phyloP scores from a whole-genome alignment of 805 yeast species.

The Vanderwaltozyma polyspora region DNA sequence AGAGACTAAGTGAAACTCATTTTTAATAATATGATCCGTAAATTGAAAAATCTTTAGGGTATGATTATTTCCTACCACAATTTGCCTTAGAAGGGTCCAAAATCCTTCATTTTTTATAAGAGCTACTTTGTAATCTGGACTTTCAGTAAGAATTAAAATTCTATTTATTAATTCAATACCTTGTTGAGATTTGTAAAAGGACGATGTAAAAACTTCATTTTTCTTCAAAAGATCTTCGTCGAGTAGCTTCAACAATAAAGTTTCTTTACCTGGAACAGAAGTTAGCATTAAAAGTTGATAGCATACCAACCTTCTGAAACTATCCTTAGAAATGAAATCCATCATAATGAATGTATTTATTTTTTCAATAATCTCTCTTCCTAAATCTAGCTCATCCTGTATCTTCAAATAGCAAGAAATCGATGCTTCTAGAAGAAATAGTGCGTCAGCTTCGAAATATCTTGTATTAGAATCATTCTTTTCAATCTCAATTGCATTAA shows the following conservation, averaged over 20 bases:
- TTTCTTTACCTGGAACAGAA: conserved; percentile 14
- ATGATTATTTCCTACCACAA: conserved; percentile 33
- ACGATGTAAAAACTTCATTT: conserved; percentile 25
- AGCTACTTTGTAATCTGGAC: conserved; percentile 13
- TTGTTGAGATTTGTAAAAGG: conserved; percentile 32
- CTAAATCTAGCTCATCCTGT: conserved; percentile 26
- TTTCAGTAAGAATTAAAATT: conserved; percentile 27
- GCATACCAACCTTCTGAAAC: conserved; percentile 26
- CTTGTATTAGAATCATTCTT: conserved; percentile 24
- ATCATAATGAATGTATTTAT: conserved; percentile 9
- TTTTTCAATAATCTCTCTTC: conserved; percentile 12
- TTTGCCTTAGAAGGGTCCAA: conserved; percentile 43
- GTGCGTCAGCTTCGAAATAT: conserved; percentile 35
- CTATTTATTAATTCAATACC: conserved; percentile 35
- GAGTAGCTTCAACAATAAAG: conserved; percentile 13
- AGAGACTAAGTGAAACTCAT: conserved; percentile 27
- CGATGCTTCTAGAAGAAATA: conserved; percentile 38
- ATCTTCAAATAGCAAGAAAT: conserved; percentile 21
- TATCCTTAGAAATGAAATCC: conserved; percentile 15
- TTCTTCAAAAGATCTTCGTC: conserved; percentile 22
- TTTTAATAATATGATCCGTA: conserved; percentile 32
- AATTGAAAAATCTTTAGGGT: conserved; percentile 38
- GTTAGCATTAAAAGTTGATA: conserved; percentile 29
- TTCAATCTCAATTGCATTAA: conserved; percentile 28
- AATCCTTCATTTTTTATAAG: conserved; percentile 42